Base-by-base conservation (phyloP, 257 asterid genomes). In the Vinca minor region DNA sequence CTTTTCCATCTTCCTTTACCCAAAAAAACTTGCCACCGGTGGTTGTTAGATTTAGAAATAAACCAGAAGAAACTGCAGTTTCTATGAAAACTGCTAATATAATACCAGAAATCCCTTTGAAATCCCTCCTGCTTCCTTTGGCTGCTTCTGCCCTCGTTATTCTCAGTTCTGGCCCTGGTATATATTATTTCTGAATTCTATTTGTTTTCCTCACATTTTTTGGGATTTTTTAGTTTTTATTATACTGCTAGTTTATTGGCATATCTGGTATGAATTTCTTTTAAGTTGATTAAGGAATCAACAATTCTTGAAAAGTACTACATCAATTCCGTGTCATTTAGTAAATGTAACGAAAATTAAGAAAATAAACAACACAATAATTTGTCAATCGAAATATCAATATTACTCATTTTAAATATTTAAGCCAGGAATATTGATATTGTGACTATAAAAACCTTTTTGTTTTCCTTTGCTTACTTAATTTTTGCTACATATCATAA, bases 131-230 rank as follows among this genome's bases (percentile, higher is more conserved):
- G n/a, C n/a, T 67, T 13, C 63, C 57, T 45, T 39, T 66, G 49
- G 76, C 72, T 44, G 62, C 72, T 34, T 63, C 77, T 0, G 62
- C 72, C 25, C 62, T 64, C 18, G 38, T 63, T 35, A 9, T 73
- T 17, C 64, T 73, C 34, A 44, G 56, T 65, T 56, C 77, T 20
- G 3, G 56, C 34, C 62, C 77, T 1, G 77, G 77, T 73, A 67
- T 54, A 26, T 29, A n/a, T 50, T 49, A 20, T 11, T 38, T 31
- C 57, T 36, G 14, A 25, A 5, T 56, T 56, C 6, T 8, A 14
- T 18, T 56, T 25, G 31, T 34, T 31, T 56, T 56, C 6, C 26
- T 54, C 8, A 10, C 35, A 4, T 29, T 10, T 29, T 28, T 29
- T 28, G 36, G 59, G 20, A 56, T 31, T 56, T 56, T 31, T 56